Conservation (phyloP, 352 stramenopile species). For the Pythium vanterpoolii region DNA sequence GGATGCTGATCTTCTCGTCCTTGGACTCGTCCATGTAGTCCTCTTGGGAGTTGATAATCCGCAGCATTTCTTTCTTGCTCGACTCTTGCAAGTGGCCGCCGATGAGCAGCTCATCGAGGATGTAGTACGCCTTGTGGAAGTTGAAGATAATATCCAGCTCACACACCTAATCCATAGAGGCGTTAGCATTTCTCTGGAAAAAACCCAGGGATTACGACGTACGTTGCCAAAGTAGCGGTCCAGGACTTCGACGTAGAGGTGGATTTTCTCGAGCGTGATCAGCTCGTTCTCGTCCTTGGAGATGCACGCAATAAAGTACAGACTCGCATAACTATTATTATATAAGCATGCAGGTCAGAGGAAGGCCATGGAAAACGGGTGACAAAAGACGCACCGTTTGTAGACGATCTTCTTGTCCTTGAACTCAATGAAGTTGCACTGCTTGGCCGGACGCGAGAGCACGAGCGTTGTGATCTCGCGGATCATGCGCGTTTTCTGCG, state of each 20-base stretch:
- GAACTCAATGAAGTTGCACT: slow-evolving; percentile 97
- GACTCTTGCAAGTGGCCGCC: slow-evolving; percentile 97
- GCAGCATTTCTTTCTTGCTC: slow-evolving; percentile 91
- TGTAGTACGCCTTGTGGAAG: slow-evolving; percentile 99
- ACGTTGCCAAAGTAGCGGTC: slow-evolving; percentile 97
- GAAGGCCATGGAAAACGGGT: background rate
- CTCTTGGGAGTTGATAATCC: slow-evolving; percentile 87
- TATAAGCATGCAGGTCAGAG: background rate
- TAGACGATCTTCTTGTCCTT: slow-evolving; percentile 98
- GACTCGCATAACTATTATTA: slow-evolving; percentile 88
- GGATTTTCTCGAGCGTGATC: slow-evolving; percentile 96
- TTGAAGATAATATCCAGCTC: slow-evolving; percentile 99
- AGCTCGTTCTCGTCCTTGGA: slow-evolving; percentile 97
- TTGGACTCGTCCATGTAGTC: slow-evolving; percentile 91
- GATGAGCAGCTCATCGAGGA: slow-evolving; percentile 99
- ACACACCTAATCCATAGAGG: slow-evolving; percentile 50
- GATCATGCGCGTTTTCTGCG: slow-evolving; percentile 87
- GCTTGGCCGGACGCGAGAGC: slow-evolving; percentile 77
- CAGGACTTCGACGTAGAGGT: slow-evolving; percentile 98
- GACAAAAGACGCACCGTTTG: slow-evolving; percentile 63
- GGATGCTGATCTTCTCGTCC: slow-evolving; percentile 64
- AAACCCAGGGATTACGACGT: slow-evolving; percentile 6
- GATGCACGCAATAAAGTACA: slow-evolving; percentile 97
- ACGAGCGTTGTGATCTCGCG: slow-evolving; percentile 88
- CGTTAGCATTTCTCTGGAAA: background rate